phyloP scores from a whole-genome alignment of 2,329 filamentous ascomycete species.

The Tothia fuscella region DNA sequence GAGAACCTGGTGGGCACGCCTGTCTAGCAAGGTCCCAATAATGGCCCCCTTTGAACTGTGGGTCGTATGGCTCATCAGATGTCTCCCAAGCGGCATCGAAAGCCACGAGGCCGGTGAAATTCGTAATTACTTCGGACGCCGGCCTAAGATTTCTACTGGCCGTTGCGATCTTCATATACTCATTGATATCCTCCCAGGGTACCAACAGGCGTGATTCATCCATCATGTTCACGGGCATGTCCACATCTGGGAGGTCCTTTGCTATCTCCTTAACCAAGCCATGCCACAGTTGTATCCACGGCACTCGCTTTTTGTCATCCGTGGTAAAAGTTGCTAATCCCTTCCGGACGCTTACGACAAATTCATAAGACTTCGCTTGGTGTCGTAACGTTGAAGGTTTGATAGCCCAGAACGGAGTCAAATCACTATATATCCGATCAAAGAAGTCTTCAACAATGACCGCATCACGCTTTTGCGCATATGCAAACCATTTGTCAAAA shows the following conservation, averaged over 20 bases:
- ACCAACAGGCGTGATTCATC: constrained; percentile 13
- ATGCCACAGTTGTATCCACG: constrained; percentile 31
- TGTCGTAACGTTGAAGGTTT: constrained; percentile 29
- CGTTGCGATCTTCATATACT: constrained; percentile 24
- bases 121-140: constrained; percentile 19
- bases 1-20: constrained; percentile 28
- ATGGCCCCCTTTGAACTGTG: constrained; percentile 20
- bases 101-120: constrained; percentile 16
- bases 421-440: constrained; percentile 39
- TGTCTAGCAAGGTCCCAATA: constrained; percentile 33
- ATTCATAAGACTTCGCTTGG: constrained; percentile 26
- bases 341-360: constrained; percentile 30
- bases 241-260: constrained; percentile 12
- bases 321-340: constrained; percentile 24
- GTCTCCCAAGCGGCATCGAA: constrained; percentile 18
- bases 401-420: constrained; percentile 38
- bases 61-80: constrained; percentile 17
- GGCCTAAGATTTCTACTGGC: constrained; percentile 19
- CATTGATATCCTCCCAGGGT: constrained; percentile 16
- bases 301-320: constrained; percentile 17
- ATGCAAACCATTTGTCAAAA: constrained; percentile 37
- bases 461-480: constrained; percentile 29
- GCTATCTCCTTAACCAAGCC: constrained; percentile 19
- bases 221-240: constrained; percentile 13
- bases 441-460: constrained; percentile 39